Base-by-base conservation (phyloP, 805 yeast genomes). In the Spathaspora hagerdaliae region DNA sequence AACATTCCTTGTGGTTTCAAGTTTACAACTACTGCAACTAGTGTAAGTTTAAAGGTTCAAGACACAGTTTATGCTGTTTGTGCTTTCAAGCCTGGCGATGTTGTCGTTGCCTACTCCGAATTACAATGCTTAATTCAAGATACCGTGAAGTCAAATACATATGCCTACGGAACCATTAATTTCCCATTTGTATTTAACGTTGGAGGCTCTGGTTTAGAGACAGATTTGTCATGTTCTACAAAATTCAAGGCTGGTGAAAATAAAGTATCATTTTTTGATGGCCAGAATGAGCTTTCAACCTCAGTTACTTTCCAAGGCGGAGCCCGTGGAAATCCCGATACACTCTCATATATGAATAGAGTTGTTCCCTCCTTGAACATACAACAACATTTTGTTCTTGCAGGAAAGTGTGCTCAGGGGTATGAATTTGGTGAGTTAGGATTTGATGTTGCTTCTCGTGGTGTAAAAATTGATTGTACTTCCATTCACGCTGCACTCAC, bases 1-100 rank as follows among this genome's bases (percentile, higher is more conserved):
- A 42, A 42, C 27, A 39, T 63, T 45, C 65, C 65, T 5, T 56
- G 63, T 48, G 63, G 54, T n/a, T 63, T 50, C 45, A 59, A 59
- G 39, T 56, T 61, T 43, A 57, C 60, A 5, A 39, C 55, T 9
- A 29, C 50, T 8, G 27, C 45, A 12, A 10, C 48, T 27, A 27
- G 51, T 2, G 40, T 62, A 9, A 40, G 42, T 26, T 50, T 56
- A 15, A 29, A 11, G 11, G 58, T 46, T 10, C 52, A 52, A 9
- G 38, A 41, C 4, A 39, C 29, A 9, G 37, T 39, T 8, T 59
- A 50, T 43, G 67, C 68, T 7, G 55, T 56, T 5, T 63, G 67
- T 56, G 29, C 29, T 2, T 46, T 56, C 10, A 43, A 35, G 14
- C 41, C 49, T 29, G 63, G 63, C 11, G 57, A 54, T 29, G 14